phyloP scores from a whole-genome alignment of 352 stramenopile species.

The Pythium myriotylum region DNA sequence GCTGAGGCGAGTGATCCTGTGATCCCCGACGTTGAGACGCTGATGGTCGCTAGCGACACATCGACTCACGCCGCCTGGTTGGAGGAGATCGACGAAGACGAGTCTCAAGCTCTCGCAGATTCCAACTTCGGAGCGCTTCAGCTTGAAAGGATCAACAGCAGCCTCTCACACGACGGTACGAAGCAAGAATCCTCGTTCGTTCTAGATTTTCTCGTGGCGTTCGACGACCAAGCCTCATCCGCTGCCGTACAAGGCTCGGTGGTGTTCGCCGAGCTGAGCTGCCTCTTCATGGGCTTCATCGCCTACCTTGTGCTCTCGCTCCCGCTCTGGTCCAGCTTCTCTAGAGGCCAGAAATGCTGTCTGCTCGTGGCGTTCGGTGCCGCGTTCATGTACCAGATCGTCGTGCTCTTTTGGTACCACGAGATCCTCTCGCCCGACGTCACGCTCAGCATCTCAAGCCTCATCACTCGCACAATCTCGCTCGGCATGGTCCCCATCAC shows the following conservation, averaged over 20 bases:
- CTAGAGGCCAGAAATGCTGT: slow-evolving; percentile 55
- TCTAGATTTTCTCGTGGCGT: background rate
- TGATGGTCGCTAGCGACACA: slow-evolving; percentile 8
- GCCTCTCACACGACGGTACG: background rate
- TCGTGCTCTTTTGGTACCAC: slow-evolving; percentile 45
- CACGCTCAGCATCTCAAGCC: slow-evolving; percentile 61
- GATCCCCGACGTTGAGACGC: slow-evolving; percentile 22
- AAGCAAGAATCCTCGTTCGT: background rate
- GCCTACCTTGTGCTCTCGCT: slow-evolving; percentile 57
- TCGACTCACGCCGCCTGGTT: background rate
- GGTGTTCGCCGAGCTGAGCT: slow-evolving; percentile 40
- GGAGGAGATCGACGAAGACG: background rate
- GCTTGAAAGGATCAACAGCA: no score
- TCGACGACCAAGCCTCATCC: slow-evolving; percentile 14
- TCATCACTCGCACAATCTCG: slow-evolving; percentile 72
- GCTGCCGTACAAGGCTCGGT: slow-evolving; percentile 23
- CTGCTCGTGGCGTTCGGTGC: slow-evolving; percentile 46
- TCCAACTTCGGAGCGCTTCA: background rate
- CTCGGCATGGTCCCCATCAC: slow-evolving; percentile 76
- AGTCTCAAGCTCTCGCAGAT: background rate
- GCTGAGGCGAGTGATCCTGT: background rate
- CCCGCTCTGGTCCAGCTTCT: slow-evolving; percentile 58
- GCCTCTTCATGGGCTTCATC: slow-evolving; percentile 66
- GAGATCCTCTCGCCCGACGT: slow-evolving; percentile 42
- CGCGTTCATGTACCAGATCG: slow-evolving; percentile 50